Evolutionary conservation across 805 yeast species (phyloP).

Genomic region (Candida anglica): DNA sequence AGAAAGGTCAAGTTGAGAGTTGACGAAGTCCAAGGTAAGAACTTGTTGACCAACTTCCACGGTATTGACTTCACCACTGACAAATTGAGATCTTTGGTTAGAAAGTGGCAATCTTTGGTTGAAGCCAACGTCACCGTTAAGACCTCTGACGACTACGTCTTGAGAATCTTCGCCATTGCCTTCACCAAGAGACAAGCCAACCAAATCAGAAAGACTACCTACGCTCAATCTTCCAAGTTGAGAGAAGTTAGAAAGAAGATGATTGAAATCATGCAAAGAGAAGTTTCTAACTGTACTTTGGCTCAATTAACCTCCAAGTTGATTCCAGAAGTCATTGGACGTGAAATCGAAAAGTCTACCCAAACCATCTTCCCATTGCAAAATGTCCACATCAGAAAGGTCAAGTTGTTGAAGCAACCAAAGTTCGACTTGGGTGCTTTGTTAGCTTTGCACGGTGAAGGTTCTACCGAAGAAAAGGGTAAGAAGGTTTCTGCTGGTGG

Average conservation of each 20-base stretch:
- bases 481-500: slow-evolving; percentile 91
- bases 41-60: slow-evolving; percentile 97
- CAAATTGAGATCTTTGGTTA: slow-evolving; percentile 90
- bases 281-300: slow-evolving; percentile 85
- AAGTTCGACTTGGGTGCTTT: slow-evolving; percentile 93
- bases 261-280: slow-evolving; percentile 89
- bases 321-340: slow-evolving; percentile 95
- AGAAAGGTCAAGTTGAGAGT: slow-evolving; percentile 94
- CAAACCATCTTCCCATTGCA: slow-evolving; percentile 91
- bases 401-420: slow-evolving; percentile 94
- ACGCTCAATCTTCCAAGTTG: slow-evolving; percentile 93
- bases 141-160: slow-evolving; percentile 93
- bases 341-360: slow-evolving; percentile 93
- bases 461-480: slow-evolving; percentile 79
- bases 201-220: slow-evolving; percentile 93
- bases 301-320: slow-evolving; percentile 93
- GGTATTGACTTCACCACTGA: slow-evolving; percentile 95
- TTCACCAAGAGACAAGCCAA: slow-evolving; percentile 94
- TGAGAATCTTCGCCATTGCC: slow-evolving; percentile 91
- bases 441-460: slow-evolving; percentile 94
- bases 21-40: slow-evolving; percentile 96
- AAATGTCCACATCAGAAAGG: slow-evolving; percentile 96
- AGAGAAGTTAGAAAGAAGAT: slow-evolving; percentile 94
- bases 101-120: slow-evolving; percentile 96
- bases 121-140: slow-evolving; percentile 96